Percentiles rank a stretch among this genome's conserved stretches.
Conservation (phyloP, 2,329 filamentous ascomycete genomes). For the Trichoderma sp. region DNA sequence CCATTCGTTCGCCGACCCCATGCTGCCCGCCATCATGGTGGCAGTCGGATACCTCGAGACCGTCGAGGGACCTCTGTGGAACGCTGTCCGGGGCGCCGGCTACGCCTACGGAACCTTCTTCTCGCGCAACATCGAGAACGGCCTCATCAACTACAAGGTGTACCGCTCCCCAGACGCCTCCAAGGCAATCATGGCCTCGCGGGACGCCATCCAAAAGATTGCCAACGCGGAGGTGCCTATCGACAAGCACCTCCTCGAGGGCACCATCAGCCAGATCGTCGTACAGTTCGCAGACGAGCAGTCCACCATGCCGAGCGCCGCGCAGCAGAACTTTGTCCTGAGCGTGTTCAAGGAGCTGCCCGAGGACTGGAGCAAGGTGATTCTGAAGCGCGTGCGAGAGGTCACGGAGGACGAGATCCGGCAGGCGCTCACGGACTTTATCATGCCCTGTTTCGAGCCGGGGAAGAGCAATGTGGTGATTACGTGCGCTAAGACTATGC, state of each 20-base stretch:
- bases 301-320: conserved; percentile 79
- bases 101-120: conserved; percentile 90
- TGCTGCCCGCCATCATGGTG: conserved; percentile 81
- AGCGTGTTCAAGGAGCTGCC: conserved; percentile 76
- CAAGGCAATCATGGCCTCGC: conserved; percentile 80
- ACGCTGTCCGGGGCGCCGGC: conserved; percentile 86
- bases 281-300: conserved; percentile 86
- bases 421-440: conserved; percentile 69
- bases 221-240: conserved; percentile 71
- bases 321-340: conserved; percentile 78
- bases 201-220: conserved; percentile 73
- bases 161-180: conserved; percentile 88
- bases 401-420: conserved; percentile 78
- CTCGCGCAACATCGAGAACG: conserved; percentile 73
- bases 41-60: conserved; percentile 89
- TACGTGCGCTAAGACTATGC: conserved; percentile 83
- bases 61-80: conserved; percentile 93
- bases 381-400: conserved; percentile 74
- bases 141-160: conserved; percentile 79
- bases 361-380: conserved; percentile 74
- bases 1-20: conserved; percentile 72
- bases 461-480: conserved; percentile 82
- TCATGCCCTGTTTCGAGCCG: conserved; percentile 79
- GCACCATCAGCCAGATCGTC: conserved; percentile 87
- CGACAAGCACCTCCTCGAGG: conserved; percentile 81